Conservation (phyloP, 1,139 yeast species). For the Yamadazyma sp. region DNA sequence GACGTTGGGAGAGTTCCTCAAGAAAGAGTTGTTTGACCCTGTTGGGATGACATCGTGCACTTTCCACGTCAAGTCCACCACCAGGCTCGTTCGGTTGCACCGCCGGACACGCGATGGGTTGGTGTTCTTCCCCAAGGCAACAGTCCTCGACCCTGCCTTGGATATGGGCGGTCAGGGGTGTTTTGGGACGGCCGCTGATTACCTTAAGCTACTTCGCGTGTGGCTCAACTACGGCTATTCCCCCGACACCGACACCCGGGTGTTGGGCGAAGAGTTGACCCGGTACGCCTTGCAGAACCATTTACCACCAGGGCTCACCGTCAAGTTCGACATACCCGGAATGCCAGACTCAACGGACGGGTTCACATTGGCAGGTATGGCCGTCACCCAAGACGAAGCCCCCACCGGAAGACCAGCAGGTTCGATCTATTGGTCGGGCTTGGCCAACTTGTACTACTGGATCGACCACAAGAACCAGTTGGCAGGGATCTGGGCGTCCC, state of each 20-base stretch:
- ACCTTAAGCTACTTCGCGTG: slow-evolving; percentile 42
- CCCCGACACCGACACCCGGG: slow-evolving; percentile 34
- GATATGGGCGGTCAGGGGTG: slow-evolving; percentile 55
- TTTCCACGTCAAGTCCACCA: slow-evolving; percentile 29
- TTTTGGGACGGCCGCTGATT: slow-evolving; percentile 44
- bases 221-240: slow-evolving; percentile 47
- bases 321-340: slow-evolving; percentile 21
- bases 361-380: slow-evolving; percentile 71
- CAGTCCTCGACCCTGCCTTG: slow-evolving; percentile 28
- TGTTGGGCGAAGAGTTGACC: slow-evolving; percentile 28
- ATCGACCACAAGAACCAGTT: slow-evolving; percentile 41
- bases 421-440: slow-evolving; percentile 45
- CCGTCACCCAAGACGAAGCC: slow-evolving; percentile 51
- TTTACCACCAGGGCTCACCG: slow-evolving; percentile 27
- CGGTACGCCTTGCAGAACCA: slow-evolving; percentile 34
- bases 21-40: slow-evolving; percentile 42
- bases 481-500: slow-evolving; percentile 42
- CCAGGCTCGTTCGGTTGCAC: slow-evolving; percentile 28
- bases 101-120: slow-evolving; percentile 20
- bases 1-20: slow-evolving; percentile 41
- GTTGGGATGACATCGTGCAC: slow-evolving; percentile 42
- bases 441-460: slow-evolving; percentile 49
- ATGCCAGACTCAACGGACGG: slow-evolving; percentile 65
- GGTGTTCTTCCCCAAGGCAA: slow-evolving; percentile 17
- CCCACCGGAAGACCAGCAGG: slow-evolving; percentile 44